Evolutionary conservation across 1,284 basidiomycete species (phyloP).

Genomic region (Testicularia cyperi): DNA sequence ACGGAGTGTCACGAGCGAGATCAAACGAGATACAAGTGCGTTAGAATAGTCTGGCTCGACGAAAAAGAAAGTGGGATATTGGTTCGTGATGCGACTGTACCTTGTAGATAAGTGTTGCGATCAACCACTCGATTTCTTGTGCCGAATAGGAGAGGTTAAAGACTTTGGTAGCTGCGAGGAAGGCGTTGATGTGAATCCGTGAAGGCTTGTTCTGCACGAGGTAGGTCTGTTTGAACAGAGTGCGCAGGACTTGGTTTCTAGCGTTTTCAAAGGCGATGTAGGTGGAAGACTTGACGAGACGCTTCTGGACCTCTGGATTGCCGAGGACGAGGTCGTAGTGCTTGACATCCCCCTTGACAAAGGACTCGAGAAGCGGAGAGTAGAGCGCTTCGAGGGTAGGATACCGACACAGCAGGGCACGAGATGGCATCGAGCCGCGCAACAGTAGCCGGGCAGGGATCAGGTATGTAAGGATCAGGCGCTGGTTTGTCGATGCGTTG

Average conservation of each 20-base stretch:
- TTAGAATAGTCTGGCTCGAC: too few species aligned
- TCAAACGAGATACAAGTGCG: background rate
- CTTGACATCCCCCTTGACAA: slow-evolving; percentile 74
- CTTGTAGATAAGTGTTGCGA: slow-evolving; percentile 86
- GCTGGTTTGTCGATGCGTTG: slow-evolving; percentile 72
- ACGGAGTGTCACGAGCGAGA: background rate
- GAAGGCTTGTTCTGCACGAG: slow-evolving; percentile 58
- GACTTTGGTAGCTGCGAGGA: slow-evolving; percentile 33
- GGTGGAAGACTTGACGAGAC: slow-evolving; percentile 77
- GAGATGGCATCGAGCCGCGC: slow-evolving; percentile 79
- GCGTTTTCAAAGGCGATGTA: slow-evolving; percentile 85
- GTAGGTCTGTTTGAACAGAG: slow-evolving; percentile 82
- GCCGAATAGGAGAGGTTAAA: slow-evolving; percentile 59
- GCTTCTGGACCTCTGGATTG: slow-evolving; percentile 65
- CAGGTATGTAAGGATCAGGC: slow-evolving; percentile 84
- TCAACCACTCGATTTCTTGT: slow-evolving; percentile 88
- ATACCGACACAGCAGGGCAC: slow-evolving; percentile 69
- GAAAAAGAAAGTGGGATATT: too few species aligned
- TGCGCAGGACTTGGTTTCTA: slow-evolving; percentile 79
- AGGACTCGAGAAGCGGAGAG: slow-evolving; percentile 75
- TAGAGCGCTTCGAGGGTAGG: slow-evolving; percentile 75
- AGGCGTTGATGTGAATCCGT: slow-evolving; percentile 20
- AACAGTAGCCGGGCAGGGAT: slow-evolving; percentile 82
- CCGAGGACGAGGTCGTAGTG: slow-evolving; percentile 74
- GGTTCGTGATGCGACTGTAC: too few species aligned